Evolutionary conservation across 441 rosid genomes (phyloP), one percentile per base, ranked within the genome.

Genomic region (Corymbia citriodora): DNA sequence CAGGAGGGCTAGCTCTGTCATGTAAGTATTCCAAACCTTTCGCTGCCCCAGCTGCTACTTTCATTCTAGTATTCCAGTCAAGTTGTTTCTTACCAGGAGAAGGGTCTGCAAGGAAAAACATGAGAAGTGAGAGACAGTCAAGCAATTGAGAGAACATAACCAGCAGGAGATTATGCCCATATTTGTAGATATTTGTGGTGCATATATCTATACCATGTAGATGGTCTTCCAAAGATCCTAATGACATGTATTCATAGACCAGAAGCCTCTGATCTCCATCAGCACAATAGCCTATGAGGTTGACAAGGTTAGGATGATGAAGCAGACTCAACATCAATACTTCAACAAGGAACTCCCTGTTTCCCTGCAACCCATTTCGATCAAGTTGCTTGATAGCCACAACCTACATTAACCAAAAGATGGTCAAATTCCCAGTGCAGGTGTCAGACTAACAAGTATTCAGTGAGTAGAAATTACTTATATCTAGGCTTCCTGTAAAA

Each of bases 181-280:
- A 45, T 87, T 31, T 50, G 8, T 55, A 70, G 61, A 36, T 87
- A 88, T 53, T 15, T 63, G 61, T 59, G 50, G 63, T 49, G 29
- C 9, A 79, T 25, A 31, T 82, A 23, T 59, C 25, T 12, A 33
- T 88, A 90, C 91, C 91, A 2, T 90, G 88, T 63, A 90, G 89
- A 83, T 90, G 91, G 86, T 90, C 91, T 65, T 90, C 91, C 83
- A 90, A 63, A 52, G 91, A 90, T 79, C 91, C 91, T 16, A 90
- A 81, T 9, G 91, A 88, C 91, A 90, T 88, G 57, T 90, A 90
- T 40, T 90, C 91, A 85, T 90, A 90, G 45, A 90, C 91, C 68
- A 90, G 90, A 85, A 90, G 91, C 70, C 91, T 61, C 88, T 90
- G 91, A 82, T 90, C 91, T 82, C 91, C 91, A 90, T 90, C 91